Percentiles rank a stretch among this genome's conserved stretches.
Conservation (phyloP, 2,329 filamentous ascomycete genomes). For the Talaromyces sp. region DNA sequence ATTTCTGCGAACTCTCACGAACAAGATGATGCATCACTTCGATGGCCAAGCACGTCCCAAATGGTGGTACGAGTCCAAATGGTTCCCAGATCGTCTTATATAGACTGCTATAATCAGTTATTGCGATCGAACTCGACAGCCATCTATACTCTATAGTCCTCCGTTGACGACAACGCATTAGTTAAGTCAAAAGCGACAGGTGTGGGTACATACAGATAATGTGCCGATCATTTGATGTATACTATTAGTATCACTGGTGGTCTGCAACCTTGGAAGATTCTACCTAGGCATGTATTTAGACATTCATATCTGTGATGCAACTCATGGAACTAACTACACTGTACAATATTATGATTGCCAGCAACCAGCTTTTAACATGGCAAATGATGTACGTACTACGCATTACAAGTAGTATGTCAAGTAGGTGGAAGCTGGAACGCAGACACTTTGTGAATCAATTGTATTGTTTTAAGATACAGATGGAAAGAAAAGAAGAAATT, state of each 20-base stretch:
- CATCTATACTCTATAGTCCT: too few relatives aligned
- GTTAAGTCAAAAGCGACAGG: not conserved
- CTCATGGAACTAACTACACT: not conserved
- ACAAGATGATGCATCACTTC: not conserved
- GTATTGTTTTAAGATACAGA: not conserved
- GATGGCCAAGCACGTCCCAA: too few relatives aligned
- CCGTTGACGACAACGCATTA: not conserved
- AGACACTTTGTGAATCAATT: not conserved
- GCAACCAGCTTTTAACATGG: not conserved
- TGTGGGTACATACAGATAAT: not conserved
- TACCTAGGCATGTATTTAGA: too few relatives aligned
- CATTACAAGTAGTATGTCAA: not conserved
- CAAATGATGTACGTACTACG: not conserved
- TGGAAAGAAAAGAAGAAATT: not conserved
- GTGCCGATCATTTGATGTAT: constrained; percentile 6
- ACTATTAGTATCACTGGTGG: not conserved
- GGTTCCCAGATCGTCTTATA: too few relatives aligned
- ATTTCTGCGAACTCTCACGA: not conserved
- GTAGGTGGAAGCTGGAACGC: not conserved
- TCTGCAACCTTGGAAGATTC: too few relatives aligned
- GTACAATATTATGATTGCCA: too few relatives aligned
- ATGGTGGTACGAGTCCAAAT: too few relatives aligned
- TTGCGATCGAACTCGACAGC: too few relatives aligned
- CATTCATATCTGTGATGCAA: too few relatives aligned
- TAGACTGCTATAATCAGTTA: too few relatives aligned